These are phyloP conservation scores for Pseudogymnoascus sp. DNA, from an alignment of 2,329 filamentous ascomycete species.

Conservation along the genomic window DNA sequence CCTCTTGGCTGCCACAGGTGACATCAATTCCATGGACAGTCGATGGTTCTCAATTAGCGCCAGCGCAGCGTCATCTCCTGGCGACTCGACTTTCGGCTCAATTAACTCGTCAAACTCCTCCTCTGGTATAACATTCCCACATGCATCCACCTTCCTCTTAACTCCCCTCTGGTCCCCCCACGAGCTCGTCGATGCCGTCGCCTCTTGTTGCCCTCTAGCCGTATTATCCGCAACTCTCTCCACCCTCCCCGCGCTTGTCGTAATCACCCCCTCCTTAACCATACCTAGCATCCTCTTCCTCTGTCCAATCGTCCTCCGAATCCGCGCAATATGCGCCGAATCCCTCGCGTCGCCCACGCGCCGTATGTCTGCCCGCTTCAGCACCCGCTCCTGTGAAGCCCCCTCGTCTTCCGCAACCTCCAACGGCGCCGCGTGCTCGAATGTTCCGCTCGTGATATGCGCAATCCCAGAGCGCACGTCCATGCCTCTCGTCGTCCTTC, in stretches of 20 bases:
- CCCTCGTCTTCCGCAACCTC: not conserved
- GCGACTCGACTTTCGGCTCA: not conserved
- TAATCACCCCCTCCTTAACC: not conserved
- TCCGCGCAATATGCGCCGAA: not conserved
- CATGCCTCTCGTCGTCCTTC: not conserved
- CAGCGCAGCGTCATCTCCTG: not conserved
- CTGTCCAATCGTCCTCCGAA: not conserved
- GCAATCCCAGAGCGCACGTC: not conserved
- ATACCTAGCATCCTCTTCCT: not conserved
- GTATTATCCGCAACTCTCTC: not conserved
- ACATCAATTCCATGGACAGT: not conserved
- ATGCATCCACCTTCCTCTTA: not conserved
- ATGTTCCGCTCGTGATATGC: not conserved
- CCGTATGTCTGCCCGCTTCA: not conserved
- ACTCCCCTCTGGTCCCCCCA: not conserved
- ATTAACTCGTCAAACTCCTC: constrained; percentile 2
- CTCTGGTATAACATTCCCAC: not conserved
- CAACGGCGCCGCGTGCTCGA: not conserved
- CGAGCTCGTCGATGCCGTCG: not conserved
- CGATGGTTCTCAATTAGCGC: not conserved
- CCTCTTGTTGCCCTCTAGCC: no score
- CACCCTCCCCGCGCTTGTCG: not conserved
- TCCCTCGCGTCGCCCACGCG: not conserved
- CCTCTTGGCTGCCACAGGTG: constrained; percentile 39
- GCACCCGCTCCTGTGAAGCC: not conserved